Evolutionary conservation across 495 filamentous ascomycete species (phyloP).

Genomic region (Aspergillus egyptiacus): DNA sequence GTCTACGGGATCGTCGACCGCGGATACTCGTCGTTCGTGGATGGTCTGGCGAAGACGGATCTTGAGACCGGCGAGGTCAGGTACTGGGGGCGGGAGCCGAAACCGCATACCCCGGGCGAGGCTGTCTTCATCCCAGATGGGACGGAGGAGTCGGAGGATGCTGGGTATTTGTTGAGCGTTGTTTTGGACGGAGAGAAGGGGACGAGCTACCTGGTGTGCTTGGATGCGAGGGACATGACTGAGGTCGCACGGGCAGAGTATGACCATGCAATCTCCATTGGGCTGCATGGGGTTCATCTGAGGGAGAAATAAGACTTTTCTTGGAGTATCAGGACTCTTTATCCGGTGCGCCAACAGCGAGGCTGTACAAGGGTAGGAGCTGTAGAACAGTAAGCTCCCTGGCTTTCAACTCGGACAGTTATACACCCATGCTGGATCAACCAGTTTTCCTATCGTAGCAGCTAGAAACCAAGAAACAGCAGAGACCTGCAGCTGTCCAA

Average conservation of each 20-base stretch:
- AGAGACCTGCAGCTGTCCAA: no score
- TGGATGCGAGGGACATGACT: slow-evolving; percentile 11
- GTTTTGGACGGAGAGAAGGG: slow-evolving; percentile 15
- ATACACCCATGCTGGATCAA: no score
- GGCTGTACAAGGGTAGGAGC: no score
- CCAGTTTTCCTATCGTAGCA: no score
- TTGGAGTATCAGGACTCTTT: no score
- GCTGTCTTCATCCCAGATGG: slow-evolving; percentile 14
- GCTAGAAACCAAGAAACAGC: no score
- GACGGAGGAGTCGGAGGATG: slow-evolving; percentile 5
- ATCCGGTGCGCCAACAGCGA: no score
- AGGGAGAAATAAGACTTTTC: not conserved
- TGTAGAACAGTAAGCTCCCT: no score
- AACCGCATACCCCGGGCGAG: slow-evolving; percentile 14
- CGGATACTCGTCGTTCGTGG: slow-evolving; percentile 14
- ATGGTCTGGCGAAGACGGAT: slow-evolving; percentile 10
- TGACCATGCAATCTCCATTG: slow-evolving; percentile 1
- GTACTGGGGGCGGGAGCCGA: slow-evolving; percentile 6
- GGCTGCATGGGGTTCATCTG: slow-evolving; percentile 9
- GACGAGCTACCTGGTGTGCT: slow-evolving; percentile 13
- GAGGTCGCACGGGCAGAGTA: slow-evolving; percentile 12
- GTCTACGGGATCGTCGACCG: slow-evolving; percentile 2
- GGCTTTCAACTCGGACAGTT: no score
- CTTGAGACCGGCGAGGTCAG: slow-evolving; percentile 6
- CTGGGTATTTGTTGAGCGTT: slow-evolving; percentile 14